Conservation (phyloP, 2,329 filamentous ascomycete genomes). For the Alternaria brassicae region DNA sequence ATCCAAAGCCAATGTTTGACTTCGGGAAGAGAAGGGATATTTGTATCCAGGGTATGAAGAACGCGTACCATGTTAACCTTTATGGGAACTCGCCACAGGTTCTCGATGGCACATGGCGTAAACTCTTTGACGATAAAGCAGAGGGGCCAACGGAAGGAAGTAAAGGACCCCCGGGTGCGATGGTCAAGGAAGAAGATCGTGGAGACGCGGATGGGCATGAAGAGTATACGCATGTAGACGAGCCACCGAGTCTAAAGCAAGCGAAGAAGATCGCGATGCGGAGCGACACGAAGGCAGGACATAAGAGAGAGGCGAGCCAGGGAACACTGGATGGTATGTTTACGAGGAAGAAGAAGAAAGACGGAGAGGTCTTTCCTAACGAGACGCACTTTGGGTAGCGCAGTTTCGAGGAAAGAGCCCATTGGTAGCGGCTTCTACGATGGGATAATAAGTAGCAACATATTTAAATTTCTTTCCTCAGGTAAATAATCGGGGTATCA, state of each 20-base stretch:
- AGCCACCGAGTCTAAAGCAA: constrained; percentile 20
- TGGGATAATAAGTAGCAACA: background rate
- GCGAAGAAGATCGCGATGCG: constrained; percentile 56
- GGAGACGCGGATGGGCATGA: constrained; percentile 30
- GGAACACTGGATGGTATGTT: constrained; percentile 49
- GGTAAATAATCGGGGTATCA: constrained; percentile 8
- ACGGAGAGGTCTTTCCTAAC: constrained; percentile 24
- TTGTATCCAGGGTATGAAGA: constrained; percentile 74
- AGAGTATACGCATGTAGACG: constrained; percentile 8
- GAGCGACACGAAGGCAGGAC: constrained; percentile 66
- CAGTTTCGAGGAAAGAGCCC: background rate
- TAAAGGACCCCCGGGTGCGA: constrained; percentile 51
- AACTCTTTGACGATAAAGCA: constrained; percentile 56
- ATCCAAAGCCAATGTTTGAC: constrained; percentile 81
- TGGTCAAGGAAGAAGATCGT: constrained; percentile 30
- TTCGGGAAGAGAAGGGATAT: constrained; percentile 67
- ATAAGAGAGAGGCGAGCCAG: constrained; percentile 64
- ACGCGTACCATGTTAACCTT: constrained; percentile 69
- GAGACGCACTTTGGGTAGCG: constrained; percentile 19
- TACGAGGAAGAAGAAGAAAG: constrained; percentile 42
- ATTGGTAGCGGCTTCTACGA: background rate
- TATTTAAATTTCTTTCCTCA: background rate
- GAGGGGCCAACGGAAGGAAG: constrained; percentile 55
- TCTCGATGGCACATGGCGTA: constrained; percentile 65
- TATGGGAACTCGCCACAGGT: constrained; percentile 69